These are phyloP conservation scores for Xylariales sp. DNA, from an alignment of 2,329 filamentous ascomycete species.

Conservation along the genomic window DNA sequence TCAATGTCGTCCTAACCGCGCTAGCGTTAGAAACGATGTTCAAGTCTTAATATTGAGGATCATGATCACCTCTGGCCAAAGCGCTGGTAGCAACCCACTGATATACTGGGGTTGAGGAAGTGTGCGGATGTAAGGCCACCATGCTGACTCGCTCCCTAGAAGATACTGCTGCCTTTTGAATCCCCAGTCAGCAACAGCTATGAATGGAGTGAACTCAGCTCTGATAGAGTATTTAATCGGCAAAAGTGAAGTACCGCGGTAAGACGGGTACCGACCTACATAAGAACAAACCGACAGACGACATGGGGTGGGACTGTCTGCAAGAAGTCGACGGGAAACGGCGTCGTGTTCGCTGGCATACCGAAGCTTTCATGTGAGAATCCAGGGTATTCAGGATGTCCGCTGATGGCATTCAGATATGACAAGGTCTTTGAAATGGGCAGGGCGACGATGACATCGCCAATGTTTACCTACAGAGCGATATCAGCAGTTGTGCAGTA, in stretches of 20 bases:
- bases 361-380: conserved; percentile 10
- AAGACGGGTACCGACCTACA: conserved; percentile 29
- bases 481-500: conserved; percentile 9
- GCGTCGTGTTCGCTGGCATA: conserved; percentile 9
- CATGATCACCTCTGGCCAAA: conserved; percentile 47
- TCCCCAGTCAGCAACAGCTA: not conserved
- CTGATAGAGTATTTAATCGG: no score
- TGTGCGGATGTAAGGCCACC: conserved; percentile 62
- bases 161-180: conserved; percentile 53
- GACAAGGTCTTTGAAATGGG: conserved; percentile 52
- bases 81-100: conserved; percentile 53
- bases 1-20: conserved; percentile 50
- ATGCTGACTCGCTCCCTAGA: conserved; percentile 52
- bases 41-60: not conserved
- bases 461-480: conserved; percentile 22
- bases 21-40: no score
- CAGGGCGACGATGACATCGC: conserved; percentile 46
- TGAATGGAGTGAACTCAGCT: no score
- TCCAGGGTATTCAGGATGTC: conserved; percentile 21
- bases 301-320: conserved; percentile 50
- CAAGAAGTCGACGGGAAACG: conserved; percentile 48
- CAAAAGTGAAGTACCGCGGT: no score
- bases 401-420: conserved; percentile 49
- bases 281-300: conserved; percentile 62
- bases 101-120: conserved; percentile 57